These are phyloP conservation scores for Tephrocybe sp. DNA, from an alignment of 768 basidiomycete species.

Conservation along the genomic window DNA sequence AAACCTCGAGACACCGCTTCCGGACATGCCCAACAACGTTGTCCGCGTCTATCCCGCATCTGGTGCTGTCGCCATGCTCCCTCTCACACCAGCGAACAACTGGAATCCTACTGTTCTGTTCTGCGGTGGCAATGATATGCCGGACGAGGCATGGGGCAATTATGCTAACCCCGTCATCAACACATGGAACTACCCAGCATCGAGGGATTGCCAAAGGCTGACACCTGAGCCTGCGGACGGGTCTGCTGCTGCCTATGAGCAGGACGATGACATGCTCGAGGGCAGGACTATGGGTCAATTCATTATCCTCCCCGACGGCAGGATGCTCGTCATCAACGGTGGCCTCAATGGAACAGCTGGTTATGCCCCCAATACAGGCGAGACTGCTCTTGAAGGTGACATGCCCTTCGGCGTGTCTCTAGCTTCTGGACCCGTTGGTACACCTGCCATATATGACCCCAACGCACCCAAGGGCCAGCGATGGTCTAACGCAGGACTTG, in stretches of 20 bases:
- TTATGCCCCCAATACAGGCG: constrained; percentile 50
- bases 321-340: constrained; percentile 78
- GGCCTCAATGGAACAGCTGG: constrained; percentile 80
- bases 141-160: constrained; percentile 70
- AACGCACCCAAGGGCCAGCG: constrained; percentile 56
- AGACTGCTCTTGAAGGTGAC: constrained; percentile 36
- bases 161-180: constrained; percentile 71
- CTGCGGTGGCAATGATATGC: constrained; percentile 86
- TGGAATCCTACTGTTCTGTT: constrained; percentile 84
- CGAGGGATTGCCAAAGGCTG: constrained; percentile 75
- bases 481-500: constrained; percentile 60
- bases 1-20: constrained; percentile 63
- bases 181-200: constrained; percentile 71
- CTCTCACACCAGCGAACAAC: constrained; percentile 85
- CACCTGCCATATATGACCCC: constrained; percentile 70
- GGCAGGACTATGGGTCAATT: constrained; percentile 92
- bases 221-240: constrained; percentile 81
- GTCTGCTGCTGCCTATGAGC: constrained; percentile 52
- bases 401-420: constrained; percentile 65
- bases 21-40: constrained; percentile 71
- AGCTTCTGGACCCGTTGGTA: constrained; percentile 65
- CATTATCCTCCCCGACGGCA: constrained; percentile 76
- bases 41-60: constrained; percentile 88
- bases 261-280: constrained; percentile 76
- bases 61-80: constrained; percentile 85